Conservation (phyloP, 2,329 filamentous ascomycete species). For the Colletotrichum endophyticum region DNA sequence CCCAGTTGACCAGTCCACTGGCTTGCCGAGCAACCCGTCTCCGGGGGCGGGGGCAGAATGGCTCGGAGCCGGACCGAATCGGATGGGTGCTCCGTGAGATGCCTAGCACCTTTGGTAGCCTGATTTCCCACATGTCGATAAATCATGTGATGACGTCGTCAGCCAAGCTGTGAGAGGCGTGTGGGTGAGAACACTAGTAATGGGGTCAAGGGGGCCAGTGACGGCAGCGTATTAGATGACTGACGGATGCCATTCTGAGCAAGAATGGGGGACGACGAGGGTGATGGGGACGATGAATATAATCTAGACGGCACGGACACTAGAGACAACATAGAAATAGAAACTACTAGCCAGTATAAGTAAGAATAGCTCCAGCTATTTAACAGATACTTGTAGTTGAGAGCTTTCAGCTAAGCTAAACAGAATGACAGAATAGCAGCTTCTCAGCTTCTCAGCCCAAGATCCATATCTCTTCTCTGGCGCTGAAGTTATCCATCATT, state of each 20-base stretch:
- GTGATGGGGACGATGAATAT: too few species aligned
- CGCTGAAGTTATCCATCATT: neutral
- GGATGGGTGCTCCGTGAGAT: neutral
- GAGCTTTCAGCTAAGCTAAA: neutral
- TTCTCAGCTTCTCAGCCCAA: neutral
- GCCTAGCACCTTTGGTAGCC: fast-evolving
- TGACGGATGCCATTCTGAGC: too few species aligned
- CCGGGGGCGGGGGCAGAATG: neutral
- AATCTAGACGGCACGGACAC: too few species aligned
- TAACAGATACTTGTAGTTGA: neutral
- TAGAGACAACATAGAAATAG: too few species aligned
- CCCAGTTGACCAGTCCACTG: neutral
- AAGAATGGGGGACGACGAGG: too few species aligned
- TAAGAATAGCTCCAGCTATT: neutral
- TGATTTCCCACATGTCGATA: neutral
- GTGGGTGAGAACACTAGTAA: neutral
- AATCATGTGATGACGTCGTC: neutral
- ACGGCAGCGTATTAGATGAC: neutral
- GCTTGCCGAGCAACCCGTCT: neutral
- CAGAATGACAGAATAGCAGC: neutral
- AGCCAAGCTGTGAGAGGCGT: neutral
- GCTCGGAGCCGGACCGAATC: neutral
- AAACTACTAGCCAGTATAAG: neutral
- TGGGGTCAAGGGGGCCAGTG: neutral
- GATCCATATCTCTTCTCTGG: neutral